These are phyloP conservation scores for Jamesozyma hellenica DNA, from an alignment of 805 yeast species.

Conservation along the genomic window DNA sequence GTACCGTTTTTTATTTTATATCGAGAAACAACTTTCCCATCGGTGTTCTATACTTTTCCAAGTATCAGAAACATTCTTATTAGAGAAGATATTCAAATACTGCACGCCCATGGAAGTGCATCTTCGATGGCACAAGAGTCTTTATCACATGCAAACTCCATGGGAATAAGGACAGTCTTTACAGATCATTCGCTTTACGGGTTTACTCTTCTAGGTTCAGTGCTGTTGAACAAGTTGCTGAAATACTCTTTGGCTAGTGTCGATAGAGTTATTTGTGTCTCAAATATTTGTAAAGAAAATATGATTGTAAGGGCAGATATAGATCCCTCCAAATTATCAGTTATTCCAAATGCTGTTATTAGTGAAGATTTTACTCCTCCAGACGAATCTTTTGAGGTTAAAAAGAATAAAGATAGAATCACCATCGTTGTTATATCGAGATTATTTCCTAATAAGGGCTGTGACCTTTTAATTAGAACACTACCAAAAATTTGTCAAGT, in stretches of 20 bases:
- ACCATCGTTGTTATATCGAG: constrained; percentile 88
- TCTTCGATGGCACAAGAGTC: constrained; percentile 84
- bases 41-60: constrained; percentile 84
- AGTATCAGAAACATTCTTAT: constrained; percentile 73
- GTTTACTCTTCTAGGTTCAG: constrained; percentile 74
- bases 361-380: constrained; percentile 65
- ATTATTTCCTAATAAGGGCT: constrained; percentile 92
- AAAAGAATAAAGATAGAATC: constrained; percentile 31
- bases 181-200: constrained; percentile 97
- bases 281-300: constrained; percentile 93
- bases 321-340: constrained; percentile 70
- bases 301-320: constrained; percentile 80
- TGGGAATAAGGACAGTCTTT: constrained; percentile 86
- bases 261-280: constrained; percentile 92
- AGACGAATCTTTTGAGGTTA: constrained; percentile 3
- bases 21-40: constrained; percentile 78
- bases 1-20: constrained; percentile 74
- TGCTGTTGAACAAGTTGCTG: constrained; percentile 75
- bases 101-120: constrained; percentile 92
- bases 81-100: constrained; percentile 76
- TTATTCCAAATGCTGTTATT: constrained; percentile 93
- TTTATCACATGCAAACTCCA: constrained; percentile 78
- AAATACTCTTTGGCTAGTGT: constrained; percentile 77
- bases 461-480: constrained; percentile 73
- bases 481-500: constrained; percentile 71